Conservation (phyloP, 305 asterid genomes). For the Fraxinus nigra region DNA sequence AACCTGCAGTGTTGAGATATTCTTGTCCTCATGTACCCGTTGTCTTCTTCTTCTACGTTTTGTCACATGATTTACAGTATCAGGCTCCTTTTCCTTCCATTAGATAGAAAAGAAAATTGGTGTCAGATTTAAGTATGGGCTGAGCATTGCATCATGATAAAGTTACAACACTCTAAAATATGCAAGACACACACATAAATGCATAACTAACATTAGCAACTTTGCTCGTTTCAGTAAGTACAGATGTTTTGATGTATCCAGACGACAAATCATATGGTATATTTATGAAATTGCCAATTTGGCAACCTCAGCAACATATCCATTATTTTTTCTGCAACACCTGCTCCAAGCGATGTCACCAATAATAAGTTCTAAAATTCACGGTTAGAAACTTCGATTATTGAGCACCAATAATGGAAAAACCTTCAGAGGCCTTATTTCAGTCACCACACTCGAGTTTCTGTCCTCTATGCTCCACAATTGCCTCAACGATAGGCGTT, state of each 20-base stretch:
- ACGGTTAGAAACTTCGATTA: background rate
- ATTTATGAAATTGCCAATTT: background rate
- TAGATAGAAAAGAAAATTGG: constrained; percentile 12
- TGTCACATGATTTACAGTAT: constrained; percentile 34
- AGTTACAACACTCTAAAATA: background rate
- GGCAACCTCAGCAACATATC: background rate
- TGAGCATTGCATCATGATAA: background rate
- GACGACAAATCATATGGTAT: background rate
- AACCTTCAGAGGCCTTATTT: background rate
- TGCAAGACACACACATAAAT: background rate
- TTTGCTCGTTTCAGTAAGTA: background rate
- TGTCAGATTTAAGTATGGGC: constrained; percentile 7
- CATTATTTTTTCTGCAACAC: background rate
- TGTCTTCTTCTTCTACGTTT: constrained; percentile 69
- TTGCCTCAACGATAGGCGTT: background rate
- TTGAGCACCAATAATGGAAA: background rate
- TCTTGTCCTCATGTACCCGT: constrained; percentile 47
- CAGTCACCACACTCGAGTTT: background rate
- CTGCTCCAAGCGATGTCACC: background rate
- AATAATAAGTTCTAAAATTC: background rate
- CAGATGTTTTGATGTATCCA: background rate
- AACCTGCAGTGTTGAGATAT: constrained; percentile 63
- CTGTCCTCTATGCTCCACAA: background rate
- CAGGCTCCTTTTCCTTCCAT: constrained; percentile 59
- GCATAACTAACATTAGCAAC: background rate